These are phyloP conservation scores for Kodamaea leandrae DNA, from an alignment of 805 yeast species.

Conservation along the genomic window DNA sequence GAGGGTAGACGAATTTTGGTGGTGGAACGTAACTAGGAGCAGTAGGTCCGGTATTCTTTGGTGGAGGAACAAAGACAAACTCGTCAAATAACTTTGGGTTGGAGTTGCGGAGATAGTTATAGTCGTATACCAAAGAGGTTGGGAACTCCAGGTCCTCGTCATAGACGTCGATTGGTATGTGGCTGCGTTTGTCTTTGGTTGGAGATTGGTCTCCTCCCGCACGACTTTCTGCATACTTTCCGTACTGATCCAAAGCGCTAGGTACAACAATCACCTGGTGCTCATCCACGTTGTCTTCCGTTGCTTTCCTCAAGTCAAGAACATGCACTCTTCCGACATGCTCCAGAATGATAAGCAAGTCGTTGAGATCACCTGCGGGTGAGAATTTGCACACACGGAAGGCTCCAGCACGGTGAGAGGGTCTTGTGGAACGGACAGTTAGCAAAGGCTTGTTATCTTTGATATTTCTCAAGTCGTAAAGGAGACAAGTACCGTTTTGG, in stretches of 20 bases:
- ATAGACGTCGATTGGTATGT: constrained; percentile 6
- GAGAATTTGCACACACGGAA: constrained; percentile 57
- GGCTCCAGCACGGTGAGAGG: constrained; percentile 56
- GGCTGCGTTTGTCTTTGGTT: constrained; percentile 1
- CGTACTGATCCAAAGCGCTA: constrained; percentile 41
- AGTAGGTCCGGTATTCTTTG: constrained; percentile 3
- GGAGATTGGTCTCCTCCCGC: background rate
- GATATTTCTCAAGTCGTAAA: constrained; percentile 73
- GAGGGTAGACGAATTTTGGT: constrained; percentile 22
- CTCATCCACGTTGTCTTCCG: constrained; percentile 36
- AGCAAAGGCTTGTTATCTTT: constrained; percentile 43
- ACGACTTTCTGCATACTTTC: constrained; percentile 17
- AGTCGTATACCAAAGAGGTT: constrained; percentile 41
- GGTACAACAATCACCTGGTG: constrained; percentile 78
- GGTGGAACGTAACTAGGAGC: constrained; percentile 15
- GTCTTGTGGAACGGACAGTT: constrained; percentile 59
- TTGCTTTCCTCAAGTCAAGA: constrained; percentile 69
- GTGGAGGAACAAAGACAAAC: constrained; percentile 33
- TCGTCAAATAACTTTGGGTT: constrained; percentile 40
- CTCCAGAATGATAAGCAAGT: constrained; percentile 72
- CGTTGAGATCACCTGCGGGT: constrained; percentile 60
- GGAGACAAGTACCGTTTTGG: constrained; percentile 77
- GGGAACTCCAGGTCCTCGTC: constrained; percentile 11
- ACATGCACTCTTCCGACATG: constrained; percentile 87
- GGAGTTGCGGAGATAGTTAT: constrained; percentile 33